Evolutionary conservation across 345 rosid species (phyloP).

Genomic region (Cardamine occulta): DNA sequence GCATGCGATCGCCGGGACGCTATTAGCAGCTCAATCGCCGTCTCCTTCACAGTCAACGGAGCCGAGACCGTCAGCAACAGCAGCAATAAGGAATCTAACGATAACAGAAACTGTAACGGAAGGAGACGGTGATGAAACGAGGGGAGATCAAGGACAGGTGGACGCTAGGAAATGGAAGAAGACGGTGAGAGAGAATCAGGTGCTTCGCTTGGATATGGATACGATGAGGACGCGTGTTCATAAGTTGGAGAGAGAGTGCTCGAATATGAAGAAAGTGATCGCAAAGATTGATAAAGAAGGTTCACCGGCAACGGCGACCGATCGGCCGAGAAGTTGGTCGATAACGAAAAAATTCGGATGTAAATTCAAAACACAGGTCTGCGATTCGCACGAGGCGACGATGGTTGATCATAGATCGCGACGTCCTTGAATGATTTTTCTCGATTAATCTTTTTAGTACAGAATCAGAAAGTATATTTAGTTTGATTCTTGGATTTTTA

Average conservation of each 20-base stretch:
- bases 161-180: slow-evolving; percentile 63
- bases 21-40: slow-evolving; percentile 63
- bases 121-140: slow-evolving; percentile 39
- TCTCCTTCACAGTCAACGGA: slow-evolving; percentile 47
- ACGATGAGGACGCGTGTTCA: slow-evolving; percentile 95
- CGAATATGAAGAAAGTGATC: slow-evolving; percentile 83
- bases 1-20: slow-evolving; percentile 87
- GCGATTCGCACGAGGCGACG: slow-evolving; percentile 85
- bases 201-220: slow-evolving; percentile 94
- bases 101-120: slow-evolving; percentile 44
- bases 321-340: slow-evolving; percentile 57
- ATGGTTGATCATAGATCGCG: slow-evolving; percentile 55
- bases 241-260: slow-evolving; percentile 84
- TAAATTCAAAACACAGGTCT: slow-evolving; percentile 90
- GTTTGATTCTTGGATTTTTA: slow-evolving; percentile 30
- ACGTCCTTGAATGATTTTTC: slow-evolving; percentile 17
- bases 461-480: slow-evolving; percentile 18
- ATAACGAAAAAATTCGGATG: slow-evolving; percentile 71
- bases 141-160: slow-evolving; percentile 25
- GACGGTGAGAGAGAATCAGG: slow-evolving; percentile 91
- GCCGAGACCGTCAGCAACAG: slow-evolving; percentile 47
- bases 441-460: slow-evolving; percentile 10
- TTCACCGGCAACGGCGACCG: slow-evolving; percentile 29
- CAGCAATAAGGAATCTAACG: slow-evolving; percentile 23
- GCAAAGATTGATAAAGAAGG: slow-evolving; percentile 69